A percentile compares a stretch with the other conserved stretches of the same genome.
Conservation (phyloP, 2,329 filamentous ascomycete genomes). For the Bimuria novae-zelandiae region DNA sequence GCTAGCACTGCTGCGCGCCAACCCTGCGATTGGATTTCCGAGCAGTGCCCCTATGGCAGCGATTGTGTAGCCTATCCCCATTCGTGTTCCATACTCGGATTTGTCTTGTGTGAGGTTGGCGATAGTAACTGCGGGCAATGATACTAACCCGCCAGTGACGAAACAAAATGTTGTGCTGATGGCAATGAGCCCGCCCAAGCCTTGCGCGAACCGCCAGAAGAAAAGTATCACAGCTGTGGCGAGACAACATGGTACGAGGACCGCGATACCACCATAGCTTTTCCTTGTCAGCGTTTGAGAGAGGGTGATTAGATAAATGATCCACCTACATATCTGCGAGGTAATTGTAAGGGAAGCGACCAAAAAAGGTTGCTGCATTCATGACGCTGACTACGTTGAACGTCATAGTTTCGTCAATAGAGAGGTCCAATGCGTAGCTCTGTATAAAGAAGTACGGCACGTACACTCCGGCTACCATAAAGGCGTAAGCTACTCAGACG, state of each 20-base stretch:
- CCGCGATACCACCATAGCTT: conserved; percentile 14
- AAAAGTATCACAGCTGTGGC: conserved; percentile 49
- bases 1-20: conserved; percentile 35
- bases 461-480: conserved; percentile 37
- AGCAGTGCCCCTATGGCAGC: conserved; percentile 48
- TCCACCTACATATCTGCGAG: conserved; percentile 52
- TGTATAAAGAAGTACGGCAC: conserved; percentile 16
- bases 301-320: neutral
- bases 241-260: conserved; percentile 16
- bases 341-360: conserved; percentile 55
- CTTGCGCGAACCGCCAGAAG: conserved; percentile 58
- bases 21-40: conserved; percentile 48
- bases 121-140: conserved; percentile 45
- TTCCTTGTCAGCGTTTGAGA: neutral
- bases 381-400: conserved; percentile 59
- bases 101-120: conserved; percentile 46
- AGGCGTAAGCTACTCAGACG: conserved; percentile 23
- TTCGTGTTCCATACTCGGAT: conserved; percentile 45
- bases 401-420: conserved; percentile 53
- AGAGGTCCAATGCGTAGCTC: conserved; percentile 32
- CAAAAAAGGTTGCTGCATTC: conserved; percentile 59
- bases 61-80: conserved; percentile 51
- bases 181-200: conserved; percentile 38
- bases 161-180: conserved; percentile 49
- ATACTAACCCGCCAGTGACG: conserved; percentile 46